A percentile compares a stretch with the other conserved stretches of the same genome.
phyloP scores from a whole-genome alignment of 1,139 yeast genomes.

The Candida sojae region DNA sequence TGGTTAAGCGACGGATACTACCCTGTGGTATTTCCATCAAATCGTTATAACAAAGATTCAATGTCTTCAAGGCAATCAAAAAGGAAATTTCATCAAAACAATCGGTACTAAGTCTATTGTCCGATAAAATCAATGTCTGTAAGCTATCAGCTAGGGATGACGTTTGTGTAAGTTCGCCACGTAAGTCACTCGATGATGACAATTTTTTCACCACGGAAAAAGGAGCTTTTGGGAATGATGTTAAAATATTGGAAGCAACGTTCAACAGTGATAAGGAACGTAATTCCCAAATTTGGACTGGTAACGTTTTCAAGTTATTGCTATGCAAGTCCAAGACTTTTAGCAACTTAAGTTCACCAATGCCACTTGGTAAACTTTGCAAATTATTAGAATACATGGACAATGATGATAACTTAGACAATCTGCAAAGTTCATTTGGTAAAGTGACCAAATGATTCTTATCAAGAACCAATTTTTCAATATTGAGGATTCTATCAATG shows the following conservation, averaged over 20 bases:
- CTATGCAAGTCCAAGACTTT: constrained; percentile 80
- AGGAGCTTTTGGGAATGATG: constrained; percentile 63
- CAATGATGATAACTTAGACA: constrained; percentile 61
- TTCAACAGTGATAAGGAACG: constrained; percentile 62
- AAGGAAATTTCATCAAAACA: constrained; percentile 69
- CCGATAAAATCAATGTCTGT: constrained; percentile 66
- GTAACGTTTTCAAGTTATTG: constrained; percentile 75
- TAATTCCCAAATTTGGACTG: constrained; percentile 69
- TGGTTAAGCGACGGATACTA: constrained; percentile 57
- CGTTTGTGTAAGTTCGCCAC: constrained; percentile 13
- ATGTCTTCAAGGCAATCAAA: constrained; percentile 56
- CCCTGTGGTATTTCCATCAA: constrained; percentile 80
- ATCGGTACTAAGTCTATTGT: constrained; percentile 80
- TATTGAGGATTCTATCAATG: constrained; percentile 59
- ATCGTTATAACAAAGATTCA: constrained; percentile 84
- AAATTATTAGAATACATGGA: constrained; percentile 78
- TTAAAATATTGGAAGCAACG: constrained; percentile 77
- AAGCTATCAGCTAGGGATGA: constrained; percentile 53
- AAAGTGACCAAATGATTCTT: constrained; percentile 79
- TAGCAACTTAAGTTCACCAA: constrained; percentile 62
- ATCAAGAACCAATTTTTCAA: constrained; percentile 77
- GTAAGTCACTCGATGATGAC: constrained; percentile 23
- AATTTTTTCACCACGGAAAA: constrained; percentile 36
- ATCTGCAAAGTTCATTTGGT: constrained; percentile 67
- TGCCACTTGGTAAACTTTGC: constrained; percentile 67